Conservation (phyloP, 192 early-diverging fungal species). For the Entomortierella parvispora region DNA sequence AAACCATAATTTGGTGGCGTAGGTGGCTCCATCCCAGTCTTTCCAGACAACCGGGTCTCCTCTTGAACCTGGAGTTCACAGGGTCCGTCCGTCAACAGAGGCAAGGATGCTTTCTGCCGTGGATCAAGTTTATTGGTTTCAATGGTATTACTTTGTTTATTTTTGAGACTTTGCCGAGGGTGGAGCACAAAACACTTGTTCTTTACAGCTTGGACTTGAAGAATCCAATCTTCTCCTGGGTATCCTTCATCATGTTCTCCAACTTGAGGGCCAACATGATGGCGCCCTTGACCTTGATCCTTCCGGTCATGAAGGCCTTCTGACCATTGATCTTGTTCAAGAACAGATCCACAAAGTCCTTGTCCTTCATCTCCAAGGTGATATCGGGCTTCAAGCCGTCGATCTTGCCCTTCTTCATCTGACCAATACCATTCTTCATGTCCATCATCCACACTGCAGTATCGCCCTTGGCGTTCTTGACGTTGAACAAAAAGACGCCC, state of each 20-base stretch:
- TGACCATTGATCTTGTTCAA: conserved; percentile 88
- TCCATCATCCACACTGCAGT: conserved; percentile 87
- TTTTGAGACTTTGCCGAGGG: no score
- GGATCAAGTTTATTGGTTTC: no score
- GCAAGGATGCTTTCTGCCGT: no score
- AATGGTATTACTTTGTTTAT: no score
- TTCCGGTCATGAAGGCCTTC: conserved; percentile 92
- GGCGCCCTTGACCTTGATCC: conserved; percentile 87
- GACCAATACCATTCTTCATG: conserved; percentile 80
- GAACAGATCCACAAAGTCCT: conserved; percentile 87
- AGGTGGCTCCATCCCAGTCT: no score
- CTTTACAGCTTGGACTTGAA: conserved; percentile 66
- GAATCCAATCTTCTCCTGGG: conserved; percentile 56
- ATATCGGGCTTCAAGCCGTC: conserved; percentile 78
- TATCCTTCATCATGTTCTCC: conserved; percentile 72
- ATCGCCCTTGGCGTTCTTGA: conserved; percentile 78
- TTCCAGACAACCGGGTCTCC: no score
- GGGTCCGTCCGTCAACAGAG: no score
- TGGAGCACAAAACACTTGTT: no score
- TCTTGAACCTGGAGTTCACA: no score
- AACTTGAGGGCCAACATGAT: conserved; percentile 82
- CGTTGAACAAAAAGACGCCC: conserved; percentile 88
- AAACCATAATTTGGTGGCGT: no score
- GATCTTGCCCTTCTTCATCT: conserved; percentile 69
- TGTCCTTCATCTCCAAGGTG: conserved; percentile 77